Base-by-base conservation (phyloP, 352 stramenopile species). In the Phytophthora pseudosyringae region DNA sequence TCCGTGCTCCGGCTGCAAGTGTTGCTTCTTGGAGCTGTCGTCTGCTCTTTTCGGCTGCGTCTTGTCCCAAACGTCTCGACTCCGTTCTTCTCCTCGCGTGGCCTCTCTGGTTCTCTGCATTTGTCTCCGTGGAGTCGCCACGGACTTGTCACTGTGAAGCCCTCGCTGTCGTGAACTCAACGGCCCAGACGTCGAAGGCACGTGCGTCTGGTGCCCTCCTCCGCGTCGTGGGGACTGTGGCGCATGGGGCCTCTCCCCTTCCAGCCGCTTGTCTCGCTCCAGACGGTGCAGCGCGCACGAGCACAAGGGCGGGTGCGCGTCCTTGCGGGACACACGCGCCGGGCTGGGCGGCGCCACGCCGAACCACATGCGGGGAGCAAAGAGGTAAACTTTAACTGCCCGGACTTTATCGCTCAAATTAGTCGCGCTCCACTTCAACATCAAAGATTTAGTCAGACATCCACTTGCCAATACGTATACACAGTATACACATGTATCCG, bases 321-420 rank as follows among this genome's bases (percentile, higher is more conserved):
- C 50, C 59, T 65, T 70, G 26, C 61, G 50, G 18, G 75, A 68
- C 16, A 79, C 74, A 39, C 75, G 73, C 18, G 71, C 73, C 8
- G 77, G 75, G 26, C 75, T 83, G 56, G 73, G 68, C n/a, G 82
- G 82, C 18, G 82, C 82, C 43, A 91, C 59, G 65, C 82, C 80
- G 53, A 91, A 89, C 80, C 82, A 91, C 82, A 91, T 91, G 12
- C 21, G 21, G 21, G 21, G 21, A 21, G 1, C 21, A 21, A 2
- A 21, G 21, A 21, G 21, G 21, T 21, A 1, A 21, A 21, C 21
- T 21, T 21, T 21, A 21, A 21, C 21, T 21, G 21, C 21, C 21
- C 21, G 1, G 21, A 21, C 21, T 21, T 21, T 21, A 21, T 21
- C 21, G 21, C 21, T 21, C 21, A 21, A 21, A 21, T 21, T 21